These are phyloP conservation scores for Sanghuangporus baumii DNA, from an alignment of 1,284 basidiomycete species.

Conservation along the genomic window DNA sequence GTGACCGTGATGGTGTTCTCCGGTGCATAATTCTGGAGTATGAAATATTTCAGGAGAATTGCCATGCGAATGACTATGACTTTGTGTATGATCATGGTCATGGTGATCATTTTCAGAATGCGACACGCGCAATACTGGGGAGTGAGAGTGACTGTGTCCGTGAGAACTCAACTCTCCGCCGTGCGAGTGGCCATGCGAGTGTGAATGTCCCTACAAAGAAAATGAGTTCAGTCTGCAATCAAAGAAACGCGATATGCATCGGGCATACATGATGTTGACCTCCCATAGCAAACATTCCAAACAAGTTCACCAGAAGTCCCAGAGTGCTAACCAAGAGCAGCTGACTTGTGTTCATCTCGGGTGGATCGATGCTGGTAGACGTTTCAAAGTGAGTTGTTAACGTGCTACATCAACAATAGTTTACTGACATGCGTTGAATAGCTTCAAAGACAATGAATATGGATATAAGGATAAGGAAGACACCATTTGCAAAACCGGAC, in stretches of 20 bases:
- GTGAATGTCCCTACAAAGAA: slow-evolving; percentile 40
- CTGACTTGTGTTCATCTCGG: slow-evolving; percentile 97
- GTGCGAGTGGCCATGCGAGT: slow-evolving; percentile 34
- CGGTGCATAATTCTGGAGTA: slow-evolving; percentile 6
- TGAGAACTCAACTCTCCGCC: slow-evolving; percentile 21
- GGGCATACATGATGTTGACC: slow-evolving; percentile 79
- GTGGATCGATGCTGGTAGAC: slow-evolving; percentile 74
- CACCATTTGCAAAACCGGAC: slow-evolving; percentile 96
- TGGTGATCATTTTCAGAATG: slow-evolving; percentile 23
- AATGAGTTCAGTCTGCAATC: not conserved
- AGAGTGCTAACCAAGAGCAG: slow-evolving; percentile 85
- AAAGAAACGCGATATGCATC: not conserved
- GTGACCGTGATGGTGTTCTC: slow-evolving; percentile 10
- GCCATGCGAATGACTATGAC: slow-evolving; percentile 18
- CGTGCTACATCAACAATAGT: not conserved
- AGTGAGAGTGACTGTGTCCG: slow-evolving; percentile 19
- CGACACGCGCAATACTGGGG: slow-evolving; percentile 21
- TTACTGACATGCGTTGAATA: slow-evolving; percentile 82
- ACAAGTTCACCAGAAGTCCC: slow-evolving; percentile 91
- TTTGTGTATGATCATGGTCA: slow-evolving; percentile 22
- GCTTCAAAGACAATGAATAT: slow-evolving; percentile 99
- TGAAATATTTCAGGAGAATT: slow-evolving; percentile 16
- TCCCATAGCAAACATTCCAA: slow-evolving; percentile 99
- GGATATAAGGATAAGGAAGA: slow-evolving; percentile 94
- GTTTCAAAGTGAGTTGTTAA: not conserved